phyloP scores from a whole-genome alignment of 2,329 filamentous ascomycete genomes.

The Fusarium veterinarium region DNA sequence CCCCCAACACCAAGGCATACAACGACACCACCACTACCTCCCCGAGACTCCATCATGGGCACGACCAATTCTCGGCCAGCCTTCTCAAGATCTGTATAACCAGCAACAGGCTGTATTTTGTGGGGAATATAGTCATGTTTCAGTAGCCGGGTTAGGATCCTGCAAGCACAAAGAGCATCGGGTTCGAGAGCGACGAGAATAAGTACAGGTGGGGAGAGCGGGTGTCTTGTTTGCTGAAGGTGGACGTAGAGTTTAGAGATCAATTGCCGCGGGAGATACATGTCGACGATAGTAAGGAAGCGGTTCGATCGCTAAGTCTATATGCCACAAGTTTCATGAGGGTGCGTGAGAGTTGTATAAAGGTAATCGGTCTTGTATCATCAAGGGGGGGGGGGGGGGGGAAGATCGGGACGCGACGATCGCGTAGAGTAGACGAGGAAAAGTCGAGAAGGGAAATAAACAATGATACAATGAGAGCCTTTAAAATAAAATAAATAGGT shows the following conservation, averaged over 20 bases:
- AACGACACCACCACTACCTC: constrained; percentile 88
- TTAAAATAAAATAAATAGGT: neutral
- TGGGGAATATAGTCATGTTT: constrained; percentile 98
- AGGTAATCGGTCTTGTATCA: constrained; percentile 8
- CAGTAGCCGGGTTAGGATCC: constrained; percentile 90
- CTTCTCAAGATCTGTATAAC: constrained; percentile 88
- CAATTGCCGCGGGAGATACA: constrained; percentile 94
- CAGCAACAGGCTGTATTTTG: constrained; percentile 94
- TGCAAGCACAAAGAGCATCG: constrained; percentile 93
- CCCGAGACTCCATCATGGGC: constrained; percentile 87
- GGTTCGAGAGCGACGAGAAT: constrained; percentile 94
- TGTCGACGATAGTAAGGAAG: constrained; percentile 54
- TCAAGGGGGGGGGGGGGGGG: constrained; percentile 23
- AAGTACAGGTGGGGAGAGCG: constrained; percentile 90
- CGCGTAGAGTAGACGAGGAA: constrained; percentile 36
- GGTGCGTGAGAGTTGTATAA: constrained; percentile 14
- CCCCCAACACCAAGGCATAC: constrained; percentile 94
- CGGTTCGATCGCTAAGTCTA: constrained; percentile 28
- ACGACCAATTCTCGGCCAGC: constrained; percentile 82
- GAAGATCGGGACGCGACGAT: constrained; percentile 28
- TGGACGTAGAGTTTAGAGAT: constrained; percentile 93
- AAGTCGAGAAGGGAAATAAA: neutral
- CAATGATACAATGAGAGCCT: neutral
- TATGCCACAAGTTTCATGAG: constrained; percentile 43
- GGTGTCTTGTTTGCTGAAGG: constrained; percentile 86